Percentiles rank a stretch among this genome's conserved stretches.
Evolutionary conservation across 2,329 filamentous ascomycete species (phyloP).

Genomic region (Fusarium sp.): DNA sequence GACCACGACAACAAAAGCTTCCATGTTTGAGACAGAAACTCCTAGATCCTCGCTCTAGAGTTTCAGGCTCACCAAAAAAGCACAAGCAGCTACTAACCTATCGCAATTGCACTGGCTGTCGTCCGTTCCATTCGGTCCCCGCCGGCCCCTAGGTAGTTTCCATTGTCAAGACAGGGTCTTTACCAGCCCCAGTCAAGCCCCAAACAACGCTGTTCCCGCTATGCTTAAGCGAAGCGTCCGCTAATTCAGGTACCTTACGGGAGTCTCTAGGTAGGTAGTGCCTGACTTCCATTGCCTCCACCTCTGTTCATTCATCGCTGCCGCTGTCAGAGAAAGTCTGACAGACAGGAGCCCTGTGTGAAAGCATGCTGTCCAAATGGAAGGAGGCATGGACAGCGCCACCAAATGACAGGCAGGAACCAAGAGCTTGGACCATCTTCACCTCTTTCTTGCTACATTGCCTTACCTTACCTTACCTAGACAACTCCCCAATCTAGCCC

Average conservation of each 20-base stretch:
- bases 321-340: not conserved
- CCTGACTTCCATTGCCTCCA: not conserved
- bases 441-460: not conserved
- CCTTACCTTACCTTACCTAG: not conserved
- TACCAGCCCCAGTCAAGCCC: conserved; percentile 30
- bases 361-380: conserved; percentile 7
- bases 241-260: conserved; percentile 22
- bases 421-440: conserved; percentile 25
- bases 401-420: conserved; percentile 21
- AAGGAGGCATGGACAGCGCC: conserved; percentile 14
- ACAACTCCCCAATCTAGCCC: conserved; percentile 11
- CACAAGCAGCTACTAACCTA: conserved; percentile 30
- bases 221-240: conserved; percentile 43
- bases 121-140: conserved; percentile 29
- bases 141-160: not conserved
- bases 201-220: conserved; percentile 42
- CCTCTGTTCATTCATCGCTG: not conserved
- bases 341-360: conserved; percentile 10
- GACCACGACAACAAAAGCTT: conserved; percentile 2
- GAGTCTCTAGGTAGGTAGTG: not conserved
- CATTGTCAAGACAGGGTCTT: not conserved
- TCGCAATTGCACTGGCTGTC: conserved; percentile 32
- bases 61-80: conserved; percentile 45
- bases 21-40: conserved; percentile 31
- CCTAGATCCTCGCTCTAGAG: conserved; percentile 36